Evolutionary conservation across 2,329 filamentous ascomycete species (phyloP).

Genomic region (Cercospora sp.): DNA sequence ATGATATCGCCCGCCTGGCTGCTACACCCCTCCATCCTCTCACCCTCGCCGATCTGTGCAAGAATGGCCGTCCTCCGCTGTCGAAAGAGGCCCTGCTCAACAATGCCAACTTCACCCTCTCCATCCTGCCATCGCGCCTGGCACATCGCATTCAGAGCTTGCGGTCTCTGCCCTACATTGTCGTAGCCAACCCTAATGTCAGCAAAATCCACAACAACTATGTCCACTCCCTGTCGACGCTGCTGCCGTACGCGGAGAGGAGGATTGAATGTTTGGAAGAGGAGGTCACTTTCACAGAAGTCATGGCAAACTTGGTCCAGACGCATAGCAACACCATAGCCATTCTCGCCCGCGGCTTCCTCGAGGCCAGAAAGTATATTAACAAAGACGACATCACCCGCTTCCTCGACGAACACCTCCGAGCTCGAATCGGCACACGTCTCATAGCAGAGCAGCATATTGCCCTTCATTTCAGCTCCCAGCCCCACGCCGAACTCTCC

Average conservation of each 20-base stretch:
- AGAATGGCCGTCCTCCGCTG: slow-evolving; percentile 83
- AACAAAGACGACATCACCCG: slow-evolving; percentile 76
- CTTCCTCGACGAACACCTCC: slow-evolving; percentile 91
- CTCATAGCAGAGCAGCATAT: slow-evolving; percentile 97
- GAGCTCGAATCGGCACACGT: slow-evolving; percentile 88
- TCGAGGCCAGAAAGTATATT: slow-evolving; percentile 92
- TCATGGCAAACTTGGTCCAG: slow-evolving; percentile 90
- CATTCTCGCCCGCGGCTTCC: slow-evolving; percentile 84
- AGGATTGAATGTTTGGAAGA: slow-evolving; percentile 77
- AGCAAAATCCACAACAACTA: slow-evolving; percentile 96
- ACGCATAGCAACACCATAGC: slow-evolving; percentile 95
- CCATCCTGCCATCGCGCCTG: slow-evolving; percentile 84
- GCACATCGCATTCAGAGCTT: slow-evolving; percentile 92
- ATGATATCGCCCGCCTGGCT: slow-evolving; percentile 76
- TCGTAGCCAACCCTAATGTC: slow-evolving; percentile 96
- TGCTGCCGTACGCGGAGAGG: slow-evolving; percentile 77
- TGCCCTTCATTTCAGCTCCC: slow-evolving; percentile 74
- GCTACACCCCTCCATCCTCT: slow-evolving; percentile 75
- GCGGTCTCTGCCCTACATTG: slow-evolving; percentile 92
- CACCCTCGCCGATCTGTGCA: slow-evolving; percentile 84
- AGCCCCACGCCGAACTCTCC: slow-evolving; percentile 64
- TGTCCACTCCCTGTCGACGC: slow-evolving; percentile 83
- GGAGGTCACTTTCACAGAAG: slow-evolving; percentile 86
- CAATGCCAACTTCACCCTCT: slow-evolving; percentile 94
- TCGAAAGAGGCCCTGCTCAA: slow-evolving; percentile 76